Percentiles rank a stretch among this genome's conserved stretches.
Evolutionary conservation across 495 filamentous ascomycete species (phyloP).

Genomic region (Penicillium diatomitis): DNA sequence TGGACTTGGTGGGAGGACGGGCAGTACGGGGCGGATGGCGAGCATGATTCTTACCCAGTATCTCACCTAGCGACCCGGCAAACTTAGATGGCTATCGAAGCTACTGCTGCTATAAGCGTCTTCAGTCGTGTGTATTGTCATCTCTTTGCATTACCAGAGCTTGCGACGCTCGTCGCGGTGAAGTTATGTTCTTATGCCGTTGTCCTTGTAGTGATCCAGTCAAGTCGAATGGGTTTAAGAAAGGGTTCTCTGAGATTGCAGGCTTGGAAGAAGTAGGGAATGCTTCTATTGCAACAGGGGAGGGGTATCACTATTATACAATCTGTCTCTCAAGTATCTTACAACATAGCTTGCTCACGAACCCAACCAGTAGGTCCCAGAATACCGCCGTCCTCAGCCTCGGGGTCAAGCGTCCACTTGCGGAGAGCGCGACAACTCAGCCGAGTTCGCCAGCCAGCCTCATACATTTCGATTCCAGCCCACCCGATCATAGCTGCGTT

Average conservation of each 20-base stretch:
- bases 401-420: slow-evolving; percentile 72
- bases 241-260: neutral
- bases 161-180: too few species aligned
- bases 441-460: slow-evolving; percentile 59
- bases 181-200: too few species aligned
- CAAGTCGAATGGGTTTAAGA: too few species aligned
- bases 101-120: slow-evolving; percentile 18
- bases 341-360: slow-evolving; percentile 1
- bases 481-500: slow-evolving; percentile 99
- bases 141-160: too few species aligned
- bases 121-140: slow-evolving; percentile 5
- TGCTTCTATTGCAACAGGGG: neutral
- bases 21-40: slow-evolving; percentile 5
- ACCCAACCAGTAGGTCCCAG: slow-evolving; percentile 37
- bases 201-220: too few species aligned
- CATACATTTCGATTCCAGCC: slow-evolving; percentile 87
- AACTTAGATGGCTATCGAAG: neutral
- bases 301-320: slow-evolving; percentile 18
- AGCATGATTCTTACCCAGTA: neutral
- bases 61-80: too few species aligned
- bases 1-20: slow-evolving; percentile 14
- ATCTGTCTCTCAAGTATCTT: slow-evolving; percentile 1
- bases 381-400: slow-evolving; percentile 42
- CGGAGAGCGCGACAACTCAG: slow-evolving; percentile 49
- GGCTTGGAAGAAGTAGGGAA: neutral